Conservation (phyloP, 2,329 filamentous ascomycete genomes). For the Fusarium burgessii region DNA sequence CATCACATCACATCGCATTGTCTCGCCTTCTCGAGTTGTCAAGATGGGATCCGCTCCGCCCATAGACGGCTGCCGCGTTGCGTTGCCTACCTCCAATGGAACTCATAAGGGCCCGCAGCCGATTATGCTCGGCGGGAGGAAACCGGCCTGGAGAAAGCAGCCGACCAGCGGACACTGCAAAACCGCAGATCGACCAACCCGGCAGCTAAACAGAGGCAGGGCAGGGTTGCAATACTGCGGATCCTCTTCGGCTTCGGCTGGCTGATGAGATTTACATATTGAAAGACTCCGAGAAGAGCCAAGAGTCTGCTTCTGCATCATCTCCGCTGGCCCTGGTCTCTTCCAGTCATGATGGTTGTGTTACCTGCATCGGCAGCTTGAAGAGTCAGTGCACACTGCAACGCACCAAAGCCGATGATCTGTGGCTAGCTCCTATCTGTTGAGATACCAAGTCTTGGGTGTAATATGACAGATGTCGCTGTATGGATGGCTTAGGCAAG, state of each 20-base stretch:
- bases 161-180: conserved; percentile 36
- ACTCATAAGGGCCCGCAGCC: conserved; percentile 34
- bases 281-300: conserved; percentile 33
- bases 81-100: conserved; percentile 34
- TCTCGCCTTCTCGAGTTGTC: conserved; percentile 34
- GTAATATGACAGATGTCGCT: conserved; percentile 35
- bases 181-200: conserved; percentile 46
- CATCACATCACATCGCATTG: conserved; percentile 47
- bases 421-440: conserved; percentile 29
- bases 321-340: conserved; percentile 42
- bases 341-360: conserved; percentile 30
- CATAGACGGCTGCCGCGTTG: conserved; percentile 42
- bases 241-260: conserved; percentile 36
- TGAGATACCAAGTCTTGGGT: conserved; percentile 19
- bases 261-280: conserved; percentile 39
- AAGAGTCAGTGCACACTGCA: conserved; percentile 44
- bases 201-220: conserved; percentile 39
- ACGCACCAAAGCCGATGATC: conserved; percentile 39
- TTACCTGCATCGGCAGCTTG: conserved; percentile 43
- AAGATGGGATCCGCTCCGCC: conserved; percentile 42
- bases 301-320: conserved; percentile 35
- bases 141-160: conserved; percentile 30
- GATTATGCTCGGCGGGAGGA: conserved; percentile 37
- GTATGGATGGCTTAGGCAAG: conserved; percentile 19
- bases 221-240: conserved; percentile 43